Evolutionary conservation across 345 rosid genomes (phyloP), one percentile per base, ranked within the genome.

Genomic region (Cardamine occulta): DNA sequence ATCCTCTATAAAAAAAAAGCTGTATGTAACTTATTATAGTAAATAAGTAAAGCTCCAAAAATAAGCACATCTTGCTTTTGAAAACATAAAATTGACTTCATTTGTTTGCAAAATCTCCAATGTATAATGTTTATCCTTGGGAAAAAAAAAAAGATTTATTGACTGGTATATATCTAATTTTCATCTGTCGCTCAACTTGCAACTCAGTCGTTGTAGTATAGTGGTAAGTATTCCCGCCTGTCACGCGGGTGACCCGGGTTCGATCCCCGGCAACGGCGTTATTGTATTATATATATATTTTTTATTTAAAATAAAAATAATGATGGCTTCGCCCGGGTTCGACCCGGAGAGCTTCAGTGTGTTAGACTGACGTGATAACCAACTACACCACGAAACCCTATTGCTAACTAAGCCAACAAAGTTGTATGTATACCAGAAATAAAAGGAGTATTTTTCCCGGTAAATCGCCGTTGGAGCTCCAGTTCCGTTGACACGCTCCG

Each of bases 281-380:
- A 19, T 21, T 0, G n/a, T n/a, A n/a, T n/a, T n/a, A n/a, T n/a
- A n/a, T n/a, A n/a, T n/a, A n/a, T n/a, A n/a, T n/a, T n/a, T n/a
- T n/a, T n/a, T n/a, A n/a, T n/a, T n/a, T n/a, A n/a, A n/a, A n/a
- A n/a, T n/a, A n/a, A n/a, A n/a, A n/a, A n/a, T n/a, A n/a, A n/a
- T n/a, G n/a, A 37, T 90, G 89, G 93, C 94, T 81, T 88, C 91
- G 87, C 94, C 94, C 91, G 89, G 89, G 52, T 71, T 88, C 84
- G 94, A 92, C 90, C 90, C 93, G 91, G 91, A 90, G 96, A 91
- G 93, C 93, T 91, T 91, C 89, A 93, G 88, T 85, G 97, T 91
- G 97, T 91, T 89, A 88, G 89, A 90, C 93, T 88, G 92, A 88
- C 92, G 93, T 93, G 93, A 89, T 93, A 91, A 89, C 96, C 97